Evolutionary conservation across 306 rosid genomes (phyloP), one percentile per base, ranked within the genome.

Genomic region (Sophora flavescens): DNA sequence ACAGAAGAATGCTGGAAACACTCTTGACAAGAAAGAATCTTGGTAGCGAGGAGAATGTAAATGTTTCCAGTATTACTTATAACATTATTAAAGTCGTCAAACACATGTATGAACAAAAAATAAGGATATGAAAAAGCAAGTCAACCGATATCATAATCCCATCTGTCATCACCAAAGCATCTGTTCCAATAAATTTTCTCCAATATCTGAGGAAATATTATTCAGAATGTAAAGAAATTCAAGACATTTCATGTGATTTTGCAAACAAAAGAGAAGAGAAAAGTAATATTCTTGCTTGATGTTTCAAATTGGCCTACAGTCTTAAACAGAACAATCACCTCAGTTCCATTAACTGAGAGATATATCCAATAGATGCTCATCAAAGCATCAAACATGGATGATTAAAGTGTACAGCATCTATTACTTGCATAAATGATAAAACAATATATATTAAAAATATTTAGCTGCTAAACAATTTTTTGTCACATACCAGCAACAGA

Each of bases 251-350:
- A 28, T 68, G 73, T 0, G 6, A 26, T 18, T 7, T 68, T 28
- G 56, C 30, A 45, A 68, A 28, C 41, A 14, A 48, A 28, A 12
- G 6, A 66, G 58, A 68, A 14, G n/a, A 50, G 30, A 14, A 68
- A 48, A 14, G n/a, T 22, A 14, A 48, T 6, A 28, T 28, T 51
- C 35, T 11, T 69, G 75, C 63, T 15, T 69, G 33, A 52, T 22
- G 51, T 8, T 69, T 69, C 62, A 50, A 69, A 69, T 50, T 48
- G 15, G 4, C 61, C 56, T 14, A 45, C 41, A 45, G 26, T 22
- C 53, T 44, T 22, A 68, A 6, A 8, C 44, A 4, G 4, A 15
- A 10, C 16, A 60, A 32, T 17, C 42, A 13, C 42, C 42, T 30
- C 12, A 26, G 15, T 30, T 6, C 16, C 28, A 11, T 58, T 26